Evolutionary conservation across 2,329 filamentous ascomycete species (phyloP), one percentile per base, ranked within the genome.

Genomic region (Fusarium oxysporum): DNA sequence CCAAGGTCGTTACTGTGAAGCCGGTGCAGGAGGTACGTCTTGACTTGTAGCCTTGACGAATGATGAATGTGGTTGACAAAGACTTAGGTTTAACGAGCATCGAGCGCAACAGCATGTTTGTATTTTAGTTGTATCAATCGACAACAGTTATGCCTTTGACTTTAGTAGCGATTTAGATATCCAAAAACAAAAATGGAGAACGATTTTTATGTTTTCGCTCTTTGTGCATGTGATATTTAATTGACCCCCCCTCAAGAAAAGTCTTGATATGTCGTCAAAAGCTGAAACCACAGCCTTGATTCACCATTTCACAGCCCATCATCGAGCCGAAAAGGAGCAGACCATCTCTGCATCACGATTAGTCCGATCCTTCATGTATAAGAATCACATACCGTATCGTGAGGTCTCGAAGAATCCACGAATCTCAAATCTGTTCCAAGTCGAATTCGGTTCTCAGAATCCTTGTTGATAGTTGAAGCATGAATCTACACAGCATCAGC

Each of bases 1-100:
- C 85, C 0, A 74, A 81, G 47, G 86, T 87, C 2, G 82, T 88
- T 0, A 82, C 78, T 6, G 83, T 89, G 4, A 64, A 65, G 13
- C 77, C 77, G n/a, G 38, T 76, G 30, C 66, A 69, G 44, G 63
- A 60, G 35, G 37, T 62, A 43, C 62, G 62, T 32, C 28, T 28
- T 50, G 71, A 73, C 38, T 17, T 73, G 50, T 28, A 35, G 30
- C n/a, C n/a, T 47, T 45, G 64, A 41, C 48, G 62, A 61, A 21
- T 30, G 28, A 51, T 38, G 35, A 54, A 54, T 41, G 50, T 41
- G 50, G 21, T 58, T 67, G 53, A 67, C 38, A 67, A 23, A 13
- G 17, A 21, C 58, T 6, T 51, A 67, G 64, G 38, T 67, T 40
- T 67, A n/a, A 37, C 41, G 32, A 58, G 41, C 41, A 58, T 50